Evolutionary conservation across 2,329 filamentous ascomycete genomes (phyloP).

Genomic region (Diaporthe humulicola): DNA sequence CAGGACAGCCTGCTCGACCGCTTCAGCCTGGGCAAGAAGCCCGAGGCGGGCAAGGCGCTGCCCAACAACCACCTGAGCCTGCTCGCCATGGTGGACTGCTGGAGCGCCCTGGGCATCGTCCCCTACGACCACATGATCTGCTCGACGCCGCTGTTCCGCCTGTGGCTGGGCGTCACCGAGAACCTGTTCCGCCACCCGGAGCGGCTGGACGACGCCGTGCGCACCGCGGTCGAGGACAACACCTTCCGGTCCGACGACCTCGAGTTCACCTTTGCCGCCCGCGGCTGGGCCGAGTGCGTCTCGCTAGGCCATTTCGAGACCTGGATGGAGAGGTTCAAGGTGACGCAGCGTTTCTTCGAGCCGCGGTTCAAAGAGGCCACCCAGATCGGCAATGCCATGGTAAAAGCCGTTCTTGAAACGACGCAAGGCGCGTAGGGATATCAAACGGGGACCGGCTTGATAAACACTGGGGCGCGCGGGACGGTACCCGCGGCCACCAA

Average conservation of each 20-base stretch:
- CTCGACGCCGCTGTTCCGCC: conserved; percentile 94
- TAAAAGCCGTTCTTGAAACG: conserved; percentile 92
- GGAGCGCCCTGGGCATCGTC: conserved; percentile 92
- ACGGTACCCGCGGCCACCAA: background rate
- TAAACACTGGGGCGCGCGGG: background rate
- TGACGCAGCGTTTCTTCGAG: conserved; percentile 92
- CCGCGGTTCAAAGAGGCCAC: conserved; percentile 90
- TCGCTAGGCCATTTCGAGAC: conserved; percentile 91
- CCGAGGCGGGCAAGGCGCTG: conserved; percentile 56
- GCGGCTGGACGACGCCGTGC: conserved; percentile 86
- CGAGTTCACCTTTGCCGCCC: conserved; percentile 96
- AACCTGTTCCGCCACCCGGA: conserved; percentile 89
- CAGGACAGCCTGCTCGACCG: conserved; percentile 88
- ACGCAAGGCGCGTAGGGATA: conserved; percentile 53
- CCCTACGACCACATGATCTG: conserved; percentile 99
- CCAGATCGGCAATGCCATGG: conserved; percentile 94
- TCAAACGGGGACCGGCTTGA: background rate
- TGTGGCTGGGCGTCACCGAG: conserved; percentile 97
- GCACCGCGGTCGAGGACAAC: conserved; percentile 88
- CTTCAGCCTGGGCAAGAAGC: conserved; percentile 83
- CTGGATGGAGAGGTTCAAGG: conserved; percentile 91
- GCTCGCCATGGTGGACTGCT: conserved; percentile 98
- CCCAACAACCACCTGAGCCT: conserved; percentile 96
- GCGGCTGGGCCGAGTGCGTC: conserved; percentile 96
- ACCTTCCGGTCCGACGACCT: conserved; percentile 96